phyloP scores from a whole-genome alignment of 306 rosid genomes.

The Phaseolus lunatus region DNA sequence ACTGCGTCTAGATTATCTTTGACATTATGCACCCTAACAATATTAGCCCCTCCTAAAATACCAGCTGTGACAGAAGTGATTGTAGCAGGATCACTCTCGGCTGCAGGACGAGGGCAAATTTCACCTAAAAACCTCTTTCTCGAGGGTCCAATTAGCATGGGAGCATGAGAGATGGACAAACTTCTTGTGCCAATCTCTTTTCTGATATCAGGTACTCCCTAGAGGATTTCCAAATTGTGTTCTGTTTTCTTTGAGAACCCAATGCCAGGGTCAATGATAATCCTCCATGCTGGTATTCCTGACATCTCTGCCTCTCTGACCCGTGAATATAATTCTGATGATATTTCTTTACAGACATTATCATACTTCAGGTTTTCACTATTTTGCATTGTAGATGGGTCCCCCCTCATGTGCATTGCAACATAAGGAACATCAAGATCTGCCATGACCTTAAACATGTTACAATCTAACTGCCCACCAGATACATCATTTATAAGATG shows the following conservation, averaged over 20 bases:
- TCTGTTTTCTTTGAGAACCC: slow-evolving; percentile 88
- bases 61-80: slow-evolving; percentile 71
- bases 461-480: slow-evolving; percentile 72
- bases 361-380: slow-evolving; percentile 72
- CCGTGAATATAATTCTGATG: slow-evolving; percentile 64
- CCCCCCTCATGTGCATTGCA: slow-evolving; percentile 98
- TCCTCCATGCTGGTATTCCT: slow-evolving; percentile 95
- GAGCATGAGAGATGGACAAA: slow-evolving; percentile 79
- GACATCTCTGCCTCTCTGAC: slow-evolving; percentile 73
- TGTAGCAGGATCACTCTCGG: slow-evolving; percentile 85
- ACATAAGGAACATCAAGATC: slow-evolving; percentile 82
- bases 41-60: slow-evolving; percentile 81
- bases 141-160: slow-evolving; percentile 84
- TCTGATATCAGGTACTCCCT: slow-evolving; percentile 65
- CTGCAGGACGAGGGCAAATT: slow-evolving; percentile 63
- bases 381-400: slow-evolving; percentile 83
- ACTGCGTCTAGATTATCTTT: slow-evolving; percentile 79
- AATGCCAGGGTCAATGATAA: slow-evolving; percentile 82
- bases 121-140: slow-evolving; percentile 85
- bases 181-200: slow-evolving; percentile 66
- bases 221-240: slow-evolving; percentile 70
- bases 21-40: slow-evolving; percentile 89
- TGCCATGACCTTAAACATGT: slow-evolving; percentile 79
- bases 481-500: slow-evolving; percentile 83
- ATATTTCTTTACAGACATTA: slow-evolving; percentile 72